These are phyloP conservation scores for Acer negundo DNA, from an alignment of 345 rosid genomes.

Conservation along the genomic window DNA sequence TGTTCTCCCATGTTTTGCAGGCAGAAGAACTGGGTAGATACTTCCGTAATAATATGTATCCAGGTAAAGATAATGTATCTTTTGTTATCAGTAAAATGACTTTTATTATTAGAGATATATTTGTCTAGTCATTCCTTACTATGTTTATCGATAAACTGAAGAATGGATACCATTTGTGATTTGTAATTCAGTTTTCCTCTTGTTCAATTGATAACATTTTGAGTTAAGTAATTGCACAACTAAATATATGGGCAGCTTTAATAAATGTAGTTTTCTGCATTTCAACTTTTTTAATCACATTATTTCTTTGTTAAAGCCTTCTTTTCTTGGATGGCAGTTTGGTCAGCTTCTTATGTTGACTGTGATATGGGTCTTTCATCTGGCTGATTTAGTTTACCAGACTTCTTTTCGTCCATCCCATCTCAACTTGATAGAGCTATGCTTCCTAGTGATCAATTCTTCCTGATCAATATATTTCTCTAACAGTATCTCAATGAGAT, in stretches of 20 bases:
- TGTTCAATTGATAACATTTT: background rate
- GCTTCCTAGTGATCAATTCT: background rate
- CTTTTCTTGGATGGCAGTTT: background rate
- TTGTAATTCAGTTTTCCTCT: conserved; percentile 1
- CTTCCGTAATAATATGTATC: conserved; percentile 97
- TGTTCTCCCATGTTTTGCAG: conserved; percentile 41
- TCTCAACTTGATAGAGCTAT: conserved; percentile 1
- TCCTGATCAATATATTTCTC: background rate
- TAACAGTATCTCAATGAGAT: conserved; percentile 5
- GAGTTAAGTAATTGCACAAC: background rate
- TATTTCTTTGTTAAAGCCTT: background rate
- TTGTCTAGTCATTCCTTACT: background rate
- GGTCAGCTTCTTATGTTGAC: background rate
- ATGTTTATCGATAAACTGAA: background rate
- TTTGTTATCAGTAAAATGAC: conserved; percentile 1
- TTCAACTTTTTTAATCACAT: background rate
- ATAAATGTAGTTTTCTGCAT: background rate
- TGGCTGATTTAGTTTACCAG: background rate
- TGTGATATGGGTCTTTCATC: background rate
- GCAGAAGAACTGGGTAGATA: conserved; percentile 99
- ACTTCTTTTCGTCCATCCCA: background rate
- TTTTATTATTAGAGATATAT: background rate
- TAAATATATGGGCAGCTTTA: background rate
- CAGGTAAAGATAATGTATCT: conserved; percentile 55
- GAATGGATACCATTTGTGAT: background rate